Conservation (phyloP, 2,329 filamentous ascomycete species). For the Aspergillus sp. region DNA sequence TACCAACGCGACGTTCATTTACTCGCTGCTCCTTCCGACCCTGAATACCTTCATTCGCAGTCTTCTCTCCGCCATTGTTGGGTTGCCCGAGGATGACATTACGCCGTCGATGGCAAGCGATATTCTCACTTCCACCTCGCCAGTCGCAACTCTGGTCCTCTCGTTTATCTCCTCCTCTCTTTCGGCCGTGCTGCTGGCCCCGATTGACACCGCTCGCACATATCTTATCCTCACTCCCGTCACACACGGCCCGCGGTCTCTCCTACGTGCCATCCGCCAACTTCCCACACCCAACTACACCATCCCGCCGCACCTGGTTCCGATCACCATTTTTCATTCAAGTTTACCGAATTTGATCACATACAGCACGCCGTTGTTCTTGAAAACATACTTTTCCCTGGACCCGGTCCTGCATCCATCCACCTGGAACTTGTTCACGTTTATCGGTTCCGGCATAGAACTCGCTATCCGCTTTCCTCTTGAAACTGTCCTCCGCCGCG, state of each 20-base stretch:
- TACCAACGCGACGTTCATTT: slow-evolving; percentile 90
- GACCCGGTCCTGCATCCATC: slow-evolving; percentile 81
- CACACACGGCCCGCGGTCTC: slow-evolving; percentile 74
- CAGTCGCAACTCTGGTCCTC: slow-evolving; percentile 78
- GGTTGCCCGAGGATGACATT: slow-evolving; percentile 77
- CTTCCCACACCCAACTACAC: slow-evolving; percentile 73
- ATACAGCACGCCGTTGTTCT: slow-evolving; percentile 79
- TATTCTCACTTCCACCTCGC: slow-evolving; percentile 79
- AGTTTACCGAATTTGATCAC: slow-evolving; percentile 82
- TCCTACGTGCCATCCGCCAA: slow-evolving; percentile 75
- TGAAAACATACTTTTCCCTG: slow-evolving; percentile 82
- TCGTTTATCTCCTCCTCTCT: slow-evolving; percentile 67
- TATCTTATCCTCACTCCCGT: slow-evolving; percentile 82
- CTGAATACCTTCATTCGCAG: slow-evolving; percentile 92
- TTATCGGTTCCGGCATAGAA: slow-evolving; percentile 77
- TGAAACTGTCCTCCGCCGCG: slow-evolving; percentile 87
- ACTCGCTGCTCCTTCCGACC: slow-evolving; percentile 82
- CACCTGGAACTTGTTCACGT: slow-evolving; percentile 80
- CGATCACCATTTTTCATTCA: slow-evolving; percentile 86
- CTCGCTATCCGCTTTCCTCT: slow-evolving; percentile 86
- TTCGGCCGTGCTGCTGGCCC: slow-evolving; percentile 80
- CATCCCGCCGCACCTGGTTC: slow-evolving; percentile 70
- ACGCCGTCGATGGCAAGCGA: slow-evolving; percentile 64
- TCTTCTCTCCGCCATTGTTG: slow-evolving; percentile 85
- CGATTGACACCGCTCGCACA: slow-evolving; percentile 88